A percentile compares a stretch with the other conserved stretches of the same genome.
Evolutionary conservation across 2,329 filamentous ascomycete genomes (phyloP).

Genomic region (Mariannaea sp.): DNA sequence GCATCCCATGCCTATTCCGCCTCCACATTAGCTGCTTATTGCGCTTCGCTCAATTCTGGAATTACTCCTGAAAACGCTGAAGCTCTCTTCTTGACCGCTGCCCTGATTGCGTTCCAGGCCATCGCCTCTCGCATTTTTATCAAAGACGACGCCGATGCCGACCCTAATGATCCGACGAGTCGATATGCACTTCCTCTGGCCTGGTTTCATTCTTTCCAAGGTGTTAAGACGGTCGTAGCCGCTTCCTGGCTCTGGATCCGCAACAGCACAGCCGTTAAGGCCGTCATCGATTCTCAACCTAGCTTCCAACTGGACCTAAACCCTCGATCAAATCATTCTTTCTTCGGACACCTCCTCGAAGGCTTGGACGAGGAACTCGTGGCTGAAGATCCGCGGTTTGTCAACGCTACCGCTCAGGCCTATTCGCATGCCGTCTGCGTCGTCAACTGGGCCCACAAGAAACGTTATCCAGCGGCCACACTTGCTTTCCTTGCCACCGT

Average conservation of each 20-base stretch:
- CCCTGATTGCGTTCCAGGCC: conserved; percentile 70
- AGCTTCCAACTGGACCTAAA: conserved; percentile 64
- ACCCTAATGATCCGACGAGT: conserved; percentile 44
- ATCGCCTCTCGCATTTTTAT: conserved; percentile 66
- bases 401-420: conserved; percentile 50
- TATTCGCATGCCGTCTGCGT: conserved; percentile 69
- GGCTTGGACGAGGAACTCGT: conserved; percentile 61
- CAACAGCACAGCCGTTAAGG: conserved; percentile 59
- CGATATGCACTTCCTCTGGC: conserved; percentile 63
- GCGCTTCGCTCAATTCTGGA: conserved; percentile 58
- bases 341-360: conserved; percentile 65
- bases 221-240: conserved; percentile 68
- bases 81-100: conserved; percentile 64
- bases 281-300: conserved; percentile 68
- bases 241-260: conserved; percentile 68
- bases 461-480: conserved; percentile 61
- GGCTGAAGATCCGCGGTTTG: conserved; percentile 39
- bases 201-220: conserved; percentile 71
- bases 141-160: conserved; percentile 55
- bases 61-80: conserved; percentile 65
- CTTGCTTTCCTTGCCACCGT: conserved; percentile 69
- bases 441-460: conserved; percentile 68
- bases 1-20: conserved; percentile 70
- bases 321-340: conserved; percentile 55
- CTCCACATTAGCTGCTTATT: conserved; percentile 65